Evolutionary conservation across 148 eudicot species (phyloP).

Genomic region (Vaccinium myrtillus): DNA sequence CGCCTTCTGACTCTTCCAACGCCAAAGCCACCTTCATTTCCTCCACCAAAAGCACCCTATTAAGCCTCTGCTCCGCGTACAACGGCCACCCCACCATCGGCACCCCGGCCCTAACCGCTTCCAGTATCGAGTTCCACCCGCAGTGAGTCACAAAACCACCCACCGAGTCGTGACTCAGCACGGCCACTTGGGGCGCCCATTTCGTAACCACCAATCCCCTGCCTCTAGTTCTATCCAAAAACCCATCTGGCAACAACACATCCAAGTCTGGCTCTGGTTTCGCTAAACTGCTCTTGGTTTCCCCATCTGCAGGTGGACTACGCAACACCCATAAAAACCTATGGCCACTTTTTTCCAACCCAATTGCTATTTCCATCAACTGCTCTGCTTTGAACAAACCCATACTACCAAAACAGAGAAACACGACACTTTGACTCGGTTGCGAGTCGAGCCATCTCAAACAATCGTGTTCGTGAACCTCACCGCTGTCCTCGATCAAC

Average conservation of each 20-base stretch:
- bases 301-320: slow-evolving; percentile 22
- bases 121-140: slow-evolving; percentile 47
- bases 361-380: slow-evolving; percentile 29
- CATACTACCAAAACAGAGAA: slow-evolving; percentile 36
- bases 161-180: slow-evolving; percentile 24
- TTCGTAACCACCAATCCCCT: slow-evolving; percentile 24
- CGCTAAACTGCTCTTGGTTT: slow-evolving; percentile 1
- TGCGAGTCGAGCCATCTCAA: slow-evolving; percentile 34
- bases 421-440: slow-evolving; percentile 34
- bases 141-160: slow-evolving; percentile 31
- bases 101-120: slow-evolving; percentile 35
- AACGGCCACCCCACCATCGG: slow-evolving; percentile 53
- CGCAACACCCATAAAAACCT: slow-evolving; percentile 38
- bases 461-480: slow-evolving; percentile 19
- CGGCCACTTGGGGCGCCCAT: slow-evolving; percentile 36
- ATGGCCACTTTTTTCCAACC: slow-evolving; percentile 30
- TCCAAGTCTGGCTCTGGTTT: slow-evolving; percentile 21
- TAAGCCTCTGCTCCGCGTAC: slow-evolving; percentile 47
- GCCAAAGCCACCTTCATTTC: slow-evolving; percentile 38
- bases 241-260: slow-evolving; percentile 24
- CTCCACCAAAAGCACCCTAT: slow-evolving; percentile 41
- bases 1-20: slow-evolving; percentile 30
- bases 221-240: slow-evolving; percentile 27
- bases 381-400: slow-evolving; percentile 25
- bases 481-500: background rate